These are phyloP conservation scores for Amylostereum chailletii DNA, from an alignment of 1,284 basidiomycete genomes.

Conservation along the genomic window DNA sequence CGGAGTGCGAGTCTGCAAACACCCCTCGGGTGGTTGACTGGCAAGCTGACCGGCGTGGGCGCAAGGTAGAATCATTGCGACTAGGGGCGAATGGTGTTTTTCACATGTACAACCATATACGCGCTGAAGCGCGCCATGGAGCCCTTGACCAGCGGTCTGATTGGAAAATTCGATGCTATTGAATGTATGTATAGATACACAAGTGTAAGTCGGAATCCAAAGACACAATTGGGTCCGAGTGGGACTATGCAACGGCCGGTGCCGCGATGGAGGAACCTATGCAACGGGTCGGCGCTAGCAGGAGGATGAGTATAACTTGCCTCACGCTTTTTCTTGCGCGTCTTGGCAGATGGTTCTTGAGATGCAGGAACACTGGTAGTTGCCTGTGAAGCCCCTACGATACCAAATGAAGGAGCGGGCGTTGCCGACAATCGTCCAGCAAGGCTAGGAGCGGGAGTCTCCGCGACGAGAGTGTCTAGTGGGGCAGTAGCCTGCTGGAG, in stretches of 20 bases:
- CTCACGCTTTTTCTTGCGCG: slow-evolving; percentile 66
- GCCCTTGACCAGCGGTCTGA: too few species aligned
- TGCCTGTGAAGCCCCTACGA: slow-evolving; percentile 32
- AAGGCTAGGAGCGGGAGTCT: slow-evolving; percentile 24
- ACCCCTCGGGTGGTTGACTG: slow-evolving; percentile 75
- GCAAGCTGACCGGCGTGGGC: slow-evolving; percentile 55
- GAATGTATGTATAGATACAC: background rate
- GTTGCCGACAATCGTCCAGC: too few species aligned
- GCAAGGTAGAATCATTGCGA: slow-evolving; percentile 26
- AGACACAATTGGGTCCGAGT: background rate
- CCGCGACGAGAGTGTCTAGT: slow-evolving; percentile 25
- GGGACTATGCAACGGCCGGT: slow-evolving; percentile 4
- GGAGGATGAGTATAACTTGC: background rate
- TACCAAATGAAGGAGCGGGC: slow-evolving; percentile 21
- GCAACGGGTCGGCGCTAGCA: background rate
- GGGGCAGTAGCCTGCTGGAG: slow-evolving; percentile 15
- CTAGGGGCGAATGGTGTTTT: too few species aligned
- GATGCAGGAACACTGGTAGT: slow-evolving; percentile 27
- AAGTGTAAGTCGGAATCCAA: background rate
- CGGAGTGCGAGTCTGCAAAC: slow-evolving; percentile 56
- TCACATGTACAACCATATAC: too few species aligned
- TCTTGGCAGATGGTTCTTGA: slow-evolving; percentile 39
- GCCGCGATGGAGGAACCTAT: slow-evolving; percentile 10
- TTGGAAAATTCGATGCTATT: too few species aligned
- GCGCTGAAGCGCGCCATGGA: too few species aligned